Base-by-base conservation (phyloP, 2,329 filamentous ascomycete genomes). In the Calonectria leucothoes region DNA sequence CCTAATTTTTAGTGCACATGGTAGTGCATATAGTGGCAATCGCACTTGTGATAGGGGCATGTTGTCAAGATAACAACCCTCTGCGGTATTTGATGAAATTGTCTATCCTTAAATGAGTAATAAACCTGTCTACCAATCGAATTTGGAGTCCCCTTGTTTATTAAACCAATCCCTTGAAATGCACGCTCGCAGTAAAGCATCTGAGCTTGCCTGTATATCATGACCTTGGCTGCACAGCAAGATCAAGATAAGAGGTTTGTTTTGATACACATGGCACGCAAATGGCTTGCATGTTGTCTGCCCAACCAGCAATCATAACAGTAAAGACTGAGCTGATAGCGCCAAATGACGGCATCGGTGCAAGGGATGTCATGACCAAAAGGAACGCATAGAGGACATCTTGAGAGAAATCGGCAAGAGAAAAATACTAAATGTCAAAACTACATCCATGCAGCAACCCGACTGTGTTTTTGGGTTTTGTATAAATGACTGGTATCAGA, bases 381-480 rank as follows among this genome's bases (percentile, higher is more conserved):
- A n/a, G 27, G 29, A 65, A 33, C 25, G 45, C 20, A 25, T 51
- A 4, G 29, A 20, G 63, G 63, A 29, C 11, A 37, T n/a, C 37
- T 5, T 33, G n/a, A 14, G 48, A 57, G 11, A 55, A 27, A 37
- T 17, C 33, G 39, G 69, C 17, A 59, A n/a, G 27, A 37, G 17
- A n/a, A 64, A 45, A 55, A 31, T 52, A 33, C n/a, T 31, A 12
- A 23, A 64, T 51, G 31, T 55, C 11, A 51, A 15, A 37, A 61
- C 31, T 33, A 66, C 64, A 33, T 66, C 48, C 69, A 37, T 64
- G 31, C 49, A 70, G 74, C 66, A 66, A 52, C 74, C 75, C 71
- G 70, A 55, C 42, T 61, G 63, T 74, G 57, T 76, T 78, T 78
- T 63, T 63, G 68, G 65, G 57, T 49, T 75, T 77, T 73, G 63